phyloP scores from a whole-genome alignment of 345 rosid species.

The Acer campestre region DNA sequence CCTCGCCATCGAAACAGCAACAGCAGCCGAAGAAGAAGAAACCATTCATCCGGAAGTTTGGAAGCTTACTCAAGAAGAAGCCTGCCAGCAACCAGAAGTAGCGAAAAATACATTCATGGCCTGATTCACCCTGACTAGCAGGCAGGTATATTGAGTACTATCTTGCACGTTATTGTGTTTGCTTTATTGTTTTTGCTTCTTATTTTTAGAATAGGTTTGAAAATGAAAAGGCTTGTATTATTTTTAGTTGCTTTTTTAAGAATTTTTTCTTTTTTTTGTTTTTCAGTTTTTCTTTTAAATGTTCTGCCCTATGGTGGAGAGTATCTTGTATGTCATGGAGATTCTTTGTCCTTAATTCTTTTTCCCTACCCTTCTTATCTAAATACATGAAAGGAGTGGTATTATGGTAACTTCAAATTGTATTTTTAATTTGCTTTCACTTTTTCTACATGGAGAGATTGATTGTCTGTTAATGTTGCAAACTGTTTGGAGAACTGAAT shows the following conservation, averaged over 20 bases:
- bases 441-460: constrained; percentile 13
- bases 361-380: constrained; percentile 26
- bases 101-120: constrained; percentile 28
- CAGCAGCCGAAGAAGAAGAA: constrained; percentile 80
- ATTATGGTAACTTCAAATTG: constrained; percentile 29
- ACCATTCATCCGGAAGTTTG: constrained; percentile 85
- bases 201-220: constrained; percentile 35
- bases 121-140: constrained; percentile 22
- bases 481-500: background rate
- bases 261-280: background rate
- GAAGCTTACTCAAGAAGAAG: constrained; percentile 95
- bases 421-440: constrained; percentile 22
- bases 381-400: constrained; percentile 30
- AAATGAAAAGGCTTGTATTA: constrained; percentile 45
- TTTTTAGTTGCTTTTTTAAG: constrained; percentile 24
- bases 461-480: background rate
- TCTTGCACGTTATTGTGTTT: constrained; percentile 42
- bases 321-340: constrained; percentile 42
- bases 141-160: constrained; percentile 36
- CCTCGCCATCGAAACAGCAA: constrained; percentile 55
- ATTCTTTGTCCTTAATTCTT: constrained; percentile 21
- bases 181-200: constrained; percentile 31
- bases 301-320: constrained; percentile 30
- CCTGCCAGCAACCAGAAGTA: constrained; percentile 65
- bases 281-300: background rate